phyloP scores from a whole-genome alignment of 352 stramenopile species.

The Phytophthora meadii region DNA sequence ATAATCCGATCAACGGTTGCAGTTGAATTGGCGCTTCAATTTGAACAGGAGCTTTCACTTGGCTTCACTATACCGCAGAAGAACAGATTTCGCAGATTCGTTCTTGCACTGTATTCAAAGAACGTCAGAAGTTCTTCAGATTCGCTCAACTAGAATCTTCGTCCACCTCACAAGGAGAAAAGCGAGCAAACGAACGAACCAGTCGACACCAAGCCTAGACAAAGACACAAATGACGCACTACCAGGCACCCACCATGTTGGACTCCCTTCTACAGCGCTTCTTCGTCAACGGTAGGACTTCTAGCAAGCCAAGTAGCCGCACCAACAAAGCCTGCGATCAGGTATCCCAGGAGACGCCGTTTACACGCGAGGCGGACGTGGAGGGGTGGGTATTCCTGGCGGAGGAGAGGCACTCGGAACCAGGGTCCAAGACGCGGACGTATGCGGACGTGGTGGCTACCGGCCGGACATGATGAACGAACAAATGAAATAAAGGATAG shows the following conservation, averaged over 20 bases:
- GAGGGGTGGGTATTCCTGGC: conserved; percentile 61
- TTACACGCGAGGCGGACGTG: conserved; percentile 48
- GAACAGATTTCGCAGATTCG: conserved; percentile 26
- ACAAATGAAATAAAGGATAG: not conserved
- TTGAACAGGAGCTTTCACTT: conserved; percentile 8
- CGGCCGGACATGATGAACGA: conserved; percentile 27
- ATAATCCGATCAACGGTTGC: conserved; percentile 1
- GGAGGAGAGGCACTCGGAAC: conserved; percentile 29
- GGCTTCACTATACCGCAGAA: conserved; percentile 21
- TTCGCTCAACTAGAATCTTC: not conserved
- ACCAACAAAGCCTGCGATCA: conserved; percentile 17
- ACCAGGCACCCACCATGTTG: conserved; percentile 31
- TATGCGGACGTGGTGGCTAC: conserved; percentile 54
- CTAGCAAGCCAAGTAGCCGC: conserved; percentile 15
- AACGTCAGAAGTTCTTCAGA: conserved; percentile 20
- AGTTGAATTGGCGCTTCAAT: conserved; percentile 18
- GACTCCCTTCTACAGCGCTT: conserved; percentile 47
- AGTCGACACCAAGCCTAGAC: not conserved
- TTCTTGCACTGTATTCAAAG: conserved; percentile 15
- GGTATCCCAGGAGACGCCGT: conserved; percentile 38
- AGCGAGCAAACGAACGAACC: conserved; percentile 4
- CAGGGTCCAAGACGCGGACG: conserved; percentile 34
- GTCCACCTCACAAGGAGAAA: conserved; percentile 15
- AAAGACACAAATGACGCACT: conserved; percentile 1
- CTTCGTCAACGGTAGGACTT: conserved; percentile 28